These are phyloP conservation scores for Sanghuangporus sanghuang DNA, from an alignment of 1,284 basidiomycete genomes.

Conservation along the genomic window DNA sequence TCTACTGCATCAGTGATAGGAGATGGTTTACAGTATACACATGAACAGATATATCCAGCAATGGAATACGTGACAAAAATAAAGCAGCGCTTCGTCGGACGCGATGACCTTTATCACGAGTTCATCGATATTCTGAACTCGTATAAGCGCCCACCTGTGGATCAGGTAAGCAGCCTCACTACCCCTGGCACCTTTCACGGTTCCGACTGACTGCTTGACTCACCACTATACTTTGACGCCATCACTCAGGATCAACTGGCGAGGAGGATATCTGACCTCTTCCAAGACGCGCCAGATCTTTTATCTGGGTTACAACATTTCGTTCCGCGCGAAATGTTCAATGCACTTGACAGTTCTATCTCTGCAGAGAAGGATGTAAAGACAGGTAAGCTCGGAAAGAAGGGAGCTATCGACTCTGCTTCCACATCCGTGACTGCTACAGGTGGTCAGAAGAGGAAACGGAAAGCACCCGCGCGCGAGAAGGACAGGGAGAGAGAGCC, in stretches of 20 bases:
- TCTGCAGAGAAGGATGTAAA: constrained; percentile 7
- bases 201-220: constrained; percentile 27
- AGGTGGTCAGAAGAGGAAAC: constrained; percentile 56
- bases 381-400: constrained; percentile 21
- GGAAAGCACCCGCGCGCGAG: constrained; percentile 46
- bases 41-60: constrained; percentile 11
- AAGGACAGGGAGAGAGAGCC: constrained; percentile 22
- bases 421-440: constrained; percentile 18
- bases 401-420: constrained; percentile 21
- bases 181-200: constrained; percentile 38
- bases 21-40: constrained; percentile 3
- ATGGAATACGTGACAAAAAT: constrained; percentile 97
- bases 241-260: constrained; percentile 65
- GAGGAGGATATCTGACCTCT: constrained; percentile 78
- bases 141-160: constrained; percentile 47
- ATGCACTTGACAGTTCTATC: constrained; percentile 5
- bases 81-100: constrained; percentile 82
- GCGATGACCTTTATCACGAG: constrained; percentile 89
- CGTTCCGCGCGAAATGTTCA: constrained; percentile 46
- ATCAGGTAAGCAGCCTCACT: constrained; percentile 62
- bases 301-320: constrained; percentile 91
- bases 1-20: neutral
- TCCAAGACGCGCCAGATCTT: constrained; percentile 86
- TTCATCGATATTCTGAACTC: constrained; percentile 90
- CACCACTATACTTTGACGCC: constrained; percentile 20